These are phyloP conservation scores for Trichoderma asperelloides DNA, from an alignment of 495 filamentous ascomycete genomes.

Conservation along the genomic window DNA sequence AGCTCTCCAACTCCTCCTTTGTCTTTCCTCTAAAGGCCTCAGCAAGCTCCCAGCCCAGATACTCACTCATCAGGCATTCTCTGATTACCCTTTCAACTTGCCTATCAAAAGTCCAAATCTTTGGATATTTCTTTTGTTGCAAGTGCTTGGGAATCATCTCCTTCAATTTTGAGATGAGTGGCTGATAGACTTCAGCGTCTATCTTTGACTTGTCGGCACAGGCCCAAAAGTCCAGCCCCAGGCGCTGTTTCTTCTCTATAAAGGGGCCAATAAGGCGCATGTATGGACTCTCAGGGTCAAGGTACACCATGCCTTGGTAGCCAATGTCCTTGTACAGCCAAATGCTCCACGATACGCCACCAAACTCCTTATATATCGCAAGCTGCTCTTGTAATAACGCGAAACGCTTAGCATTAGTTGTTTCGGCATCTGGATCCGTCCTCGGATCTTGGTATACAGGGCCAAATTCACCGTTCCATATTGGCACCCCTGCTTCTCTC, in stretches of 20 bases:
- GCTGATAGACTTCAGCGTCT: conserved; percentile 9
- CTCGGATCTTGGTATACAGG: conserved; percentile 45
- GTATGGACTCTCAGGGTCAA: conserved; percentile 36
- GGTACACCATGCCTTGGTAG: conserved; percentile 50
- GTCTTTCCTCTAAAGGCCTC: conserved; percentile 41
- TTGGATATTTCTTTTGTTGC: conserved; percentile 35
- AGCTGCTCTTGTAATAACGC: conserved; percentile 45
- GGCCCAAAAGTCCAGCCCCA: conserved; percentile 48
- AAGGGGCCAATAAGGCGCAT: conserved; percentile 41
- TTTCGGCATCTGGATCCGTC: conserved; percentile 28
- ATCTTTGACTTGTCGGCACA: background rate
- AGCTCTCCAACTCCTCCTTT: conserved; percentile 40
- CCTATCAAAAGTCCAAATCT: conserved; percentile 42
- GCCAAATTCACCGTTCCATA: conserved; percentile 24
- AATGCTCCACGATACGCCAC: conserved; percentile 46
- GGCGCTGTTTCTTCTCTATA: conserved; percentile 39
- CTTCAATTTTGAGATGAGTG: background rate
- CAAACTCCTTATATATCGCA: conserved; percentile 38
- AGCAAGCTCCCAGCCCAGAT: conserved; percentile 46
- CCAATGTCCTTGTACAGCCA: conserved; percentile 58
- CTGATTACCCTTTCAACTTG: conserved; percentile 41
- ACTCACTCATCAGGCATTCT: conserved; percentile 39
- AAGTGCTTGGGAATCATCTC: conserved; percentile 10
- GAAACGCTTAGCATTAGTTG: conserved; percentile 42
- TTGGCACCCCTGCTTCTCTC: conserved; percentile 34